A percentile compares a stretch with the other conserved stretches of the same genome.
Evolutionary conservation across 495 filamentous ascomycete genomes (phyloP).

Genomic region (Hypoxylon cercidicola): DNA sequence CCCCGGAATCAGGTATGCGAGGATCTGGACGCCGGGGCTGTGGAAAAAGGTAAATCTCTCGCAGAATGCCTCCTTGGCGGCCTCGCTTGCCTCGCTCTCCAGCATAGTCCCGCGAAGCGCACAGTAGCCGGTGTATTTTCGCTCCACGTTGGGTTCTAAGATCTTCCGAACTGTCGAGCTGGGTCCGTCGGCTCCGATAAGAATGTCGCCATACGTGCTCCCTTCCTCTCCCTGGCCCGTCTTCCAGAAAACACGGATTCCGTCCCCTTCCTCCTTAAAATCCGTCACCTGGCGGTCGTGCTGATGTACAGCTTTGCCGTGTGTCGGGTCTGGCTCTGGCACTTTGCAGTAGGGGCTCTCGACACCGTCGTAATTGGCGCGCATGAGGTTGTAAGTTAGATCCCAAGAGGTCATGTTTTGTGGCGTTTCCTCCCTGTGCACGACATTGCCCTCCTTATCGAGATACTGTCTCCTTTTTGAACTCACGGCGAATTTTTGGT

Average conservation of each 20-base stretch:
- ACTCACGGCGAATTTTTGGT: constrained; percentile 48
- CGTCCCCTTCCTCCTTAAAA: constrained; percentile 51
- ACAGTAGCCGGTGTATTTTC: constrained; percentile 67
- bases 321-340: constrained; percentile 43
- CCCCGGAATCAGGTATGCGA: constrained; percentile 66
- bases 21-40: constrained; percentile 54
- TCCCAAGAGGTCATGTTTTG: constrained; percentile 67
- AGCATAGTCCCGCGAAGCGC: constrained; percentile 64
- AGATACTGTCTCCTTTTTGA: constrained; percentile 55
- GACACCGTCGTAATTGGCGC: constrained; percentile 66
- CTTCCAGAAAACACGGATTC: constrained; percentile 53
- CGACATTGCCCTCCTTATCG: constrained; percentile 53
- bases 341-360: constrained; percentile 58
- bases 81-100: constrained; percentile 50
- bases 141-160: constrained; percentile 55
- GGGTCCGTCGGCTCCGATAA: constrained; percentile 67
- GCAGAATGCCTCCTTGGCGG: constrained; percentile 35
- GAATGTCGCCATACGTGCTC: constrained; percentile 54
- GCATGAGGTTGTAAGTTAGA: constrained; percentile 62
- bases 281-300: constrained; percentile 60
- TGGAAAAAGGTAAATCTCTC: constrained; percentile 59
- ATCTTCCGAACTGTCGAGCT: constrained; percentile 62
- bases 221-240: constrained; percentile 48
- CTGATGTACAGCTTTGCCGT: constrained; percentile 56
- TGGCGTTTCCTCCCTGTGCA: constrained; percentile 52